Percentiles rank a stretch among this genome's conserved stretches.
These are phyloP conservation scores for Seminavis robusta DNA, from an alignment of 108 stramenopile genomes.

Conservation along the genomic window DNA sequence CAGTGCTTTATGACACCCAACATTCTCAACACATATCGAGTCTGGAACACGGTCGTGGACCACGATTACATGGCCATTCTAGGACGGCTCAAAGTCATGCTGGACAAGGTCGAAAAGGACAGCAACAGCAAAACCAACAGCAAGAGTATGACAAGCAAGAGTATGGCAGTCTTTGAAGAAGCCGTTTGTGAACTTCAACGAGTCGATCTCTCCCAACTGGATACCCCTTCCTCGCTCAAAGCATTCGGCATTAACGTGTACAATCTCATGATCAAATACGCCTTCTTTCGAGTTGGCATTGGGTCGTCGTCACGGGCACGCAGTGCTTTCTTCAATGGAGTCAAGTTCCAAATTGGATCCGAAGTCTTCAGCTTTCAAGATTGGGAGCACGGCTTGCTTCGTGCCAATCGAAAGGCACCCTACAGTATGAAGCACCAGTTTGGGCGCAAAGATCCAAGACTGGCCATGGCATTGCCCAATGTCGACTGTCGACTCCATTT, in stretches of 20 bases:
- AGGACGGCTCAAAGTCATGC: constrained; percentile 10
- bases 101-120: constrained; percentile 27
- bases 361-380: constrained; percentile 38
- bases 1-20: constrained; percentile 29
- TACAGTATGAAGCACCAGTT: constrained; percentile 23
- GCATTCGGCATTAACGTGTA: constrained; percentile 72
- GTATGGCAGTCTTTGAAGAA: constrained; percentile 48
- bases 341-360: constrained; percentile 35
- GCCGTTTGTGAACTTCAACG: constrained; percentile 56
- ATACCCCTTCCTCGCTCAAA: constrained; percentile 9
- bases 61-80: constrained; percentile 29
- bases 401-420: constrained; percentile 2
- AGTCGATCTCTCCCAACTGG: constrained; percentile 30
- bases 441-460: constrained; percentile 2
- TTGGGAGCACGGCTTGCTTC: constrained; percentile 27
- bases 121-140: not conserved
- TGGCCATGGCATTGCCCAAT: not conserved
- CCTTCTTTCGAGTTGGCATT: constrained; percentile 58
- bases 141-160: constrained; percentile 10
- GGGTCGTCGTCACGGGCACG: constrained; percentile 18
- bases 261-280: constrained; percentile 76
- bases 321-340: constrained; percentile 26
- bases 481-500: constrained; percentile 51
- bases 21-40: constrained; percentile 51
- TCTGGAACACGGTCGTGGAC: constrained; percentile 33